Evolutionary conservation across 306 rosid species (phyloP), one percentile per base, ranked within the genome.

Genomic region (Dryas alaskensis): DNA sequence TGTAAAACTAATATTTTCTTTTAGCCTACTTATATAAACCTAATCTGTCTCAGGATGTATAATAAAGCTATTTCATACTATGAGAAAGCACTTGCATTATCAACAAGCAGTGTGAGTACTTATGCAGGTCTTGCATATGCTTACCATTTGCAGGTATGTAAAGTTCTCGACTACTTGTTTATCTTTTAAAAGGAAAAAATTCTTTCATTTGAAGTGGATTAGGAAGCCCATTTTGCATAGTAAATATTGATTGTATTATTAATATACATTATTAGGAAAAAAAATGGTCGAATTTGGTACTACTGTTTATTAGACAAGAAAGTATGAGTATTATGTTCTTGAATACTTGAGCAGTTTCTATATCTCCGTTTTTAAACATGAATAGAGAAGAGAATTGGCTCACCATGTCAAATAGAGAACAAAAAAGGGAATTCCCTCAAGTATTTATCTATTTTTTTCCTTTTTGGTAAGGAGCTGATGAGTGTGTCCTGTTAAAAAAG

Each of bases 61-160:
- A 63, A 59, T 44, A 90, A 92, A 87, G 97, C 99, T 74, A 87
- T 94, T 82, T 73, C 84, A 43, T 86, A 82, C 81, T 94, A 92
- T 40, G 99, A 89, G 78, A 92, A 92, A 87, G 99, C 99, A 72
- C 96, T 94, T 74, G 84, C 92, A 60, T 82, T 94, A 60, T 88
- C 97, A 72, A 83, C 97, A 27, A 87, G 82, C 84, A 89, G 96
- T 77, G 85, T 88, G 86, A 92, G 97, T 84, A 89, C 95, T 73
- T 94, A 94, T 84, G 93, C 96, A 10, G 99, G 97, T 78, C 96
- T 94, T 79, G 99, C 99, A 52, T 94, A 94, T 83, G 85, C 97
- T 58, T 88, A 86, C 74, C 99, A 94, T 78, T 87, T 94, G 79
- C 95, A 89, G 97, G 99, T 90, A 83, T 46, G 45, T 19, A 39